phyloP scores from a whole-genome alignment of 2,329 filamentous ascomycete species.

The Metarhizium brunneum region DNA sequence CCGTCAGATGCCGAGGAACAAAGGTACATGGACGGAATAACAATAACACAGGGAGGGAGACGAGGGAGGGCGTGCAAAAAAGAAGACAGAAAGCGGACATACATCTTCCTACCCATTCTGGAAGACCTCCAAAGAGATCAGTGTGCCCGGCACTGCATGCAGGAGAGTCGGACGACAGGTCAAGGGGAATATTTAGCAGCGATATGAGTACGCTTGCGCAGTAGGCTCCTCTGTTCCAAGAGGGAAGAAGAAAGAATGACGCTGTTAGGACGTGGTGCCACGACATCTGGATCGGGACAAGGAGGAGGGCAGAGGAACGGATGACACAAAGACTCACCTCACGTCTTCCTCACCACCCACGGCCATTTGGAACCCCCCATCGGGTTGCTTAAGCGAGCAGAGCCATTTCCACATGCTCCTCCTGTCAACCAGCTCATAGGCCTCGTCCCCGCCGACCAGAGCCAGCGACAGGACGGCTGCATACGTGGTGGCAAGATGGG shows the following conservation, averaged over 20 bases:
- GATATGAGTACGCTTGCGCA: slow-evolving; percentile 81
- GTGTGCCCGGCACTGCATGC: slow-evolving; percentile 53
- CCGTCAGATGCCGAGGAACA: slow-evolving; percentile 4
- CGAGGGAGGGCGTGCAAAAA: slow-evolving; percentile 1
- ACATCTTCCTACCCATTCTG: slow-evolving; percentile 75
- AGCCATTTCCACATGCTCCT: slow-evolving; percentile 87
- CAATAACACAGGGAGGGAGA: slow-evolving; percentile 5
- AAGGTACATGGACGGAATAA: slow-evolving; percentile 5
- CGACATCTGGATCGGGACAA: slow-evolving; percentile 4
- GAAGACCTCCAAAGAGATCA: slow-evolving; percentile 61
- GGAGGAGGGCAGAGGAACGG: not conserved
- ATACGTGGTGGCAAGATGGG: slow-evolving; percentile 85
- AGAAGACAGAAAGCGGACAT: slow-evolving; percentile 28
- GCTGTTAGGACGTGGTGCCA: slow-evolving; percentile 9
- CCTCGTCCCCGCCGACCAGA: slow-evolving; percentile 65
- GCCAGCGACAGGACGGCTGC: slow-evolving; percentile 71
- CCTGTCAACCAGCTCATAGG: slow-evolving; percentile 69
- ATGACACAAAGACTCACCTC: slow-evolving; percentile 37
- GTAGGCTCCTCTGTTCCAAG: slow-evolving; percentile 64
- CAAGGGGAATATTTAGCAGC: slow-evolving; percentile 72
- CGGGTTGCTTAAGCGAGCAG: slow-evolving; percentile 71
- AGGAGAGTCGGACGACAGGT: slow-evolving; percentile 64
- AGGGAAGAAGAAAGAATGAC: slow-evolving; percentile 10
- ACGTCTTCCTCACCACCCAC: slow-evolving; percentile 87
- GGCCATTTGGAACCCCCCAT: slow-evolving; percentile 85